Conservation (phyloP, 2,329 filamentous ascomycete species). For the Paradendryphiella salina region DNA sequence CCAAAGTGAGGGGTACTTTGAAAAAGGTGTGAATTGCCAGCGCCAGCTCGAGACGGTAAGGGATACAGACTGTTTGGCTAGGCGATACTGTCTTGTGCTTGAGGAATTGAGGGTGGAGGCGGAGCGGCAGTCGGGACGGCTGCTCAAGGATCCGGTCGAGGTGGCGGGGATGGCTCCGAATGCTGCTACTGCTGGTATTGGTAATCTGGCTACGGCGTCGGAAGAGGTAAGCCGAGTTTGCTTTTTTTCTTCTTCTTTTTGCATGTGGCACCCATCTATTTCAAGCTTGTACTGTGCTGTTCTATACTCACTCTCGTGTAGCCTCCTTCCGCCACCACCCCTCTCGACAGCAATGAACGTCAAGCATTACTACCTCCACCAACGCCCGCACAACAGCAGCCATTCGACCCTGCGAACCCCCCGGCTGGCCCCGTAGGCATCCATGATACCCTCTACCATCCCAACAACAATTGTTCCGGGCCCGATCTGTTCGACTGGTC, state of each 20-base stretch:
- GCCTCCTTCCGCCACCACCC: background rate
- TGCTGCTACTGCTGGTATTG: no score
- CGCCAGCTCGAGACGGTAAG: slow-evolving; percentile 37
- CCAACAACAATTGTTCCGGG: slow-evolving; percentile 23
- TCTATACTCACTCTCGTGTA: background rate
- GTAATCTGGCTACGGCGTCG: background rate
- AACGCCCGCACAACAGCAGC: background rate
- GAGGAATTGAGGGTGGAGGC: slow-evolving; percentile 56
- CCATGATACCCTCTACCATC: background rate
- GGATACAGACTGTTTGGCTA: slow-evolving; percentile 40
- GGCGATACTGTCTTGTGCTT: slow-evolving; percentile 58
- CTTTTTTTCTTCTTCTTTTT: background rate
- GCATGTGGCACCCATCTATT: background rate
- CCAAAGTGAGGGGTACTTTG: slow-evolving; percentile 54
- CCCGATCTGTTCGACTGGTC: slow-evolving; percentile 31
- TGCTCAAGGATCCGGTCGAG: slow-evolving; percentile 1
- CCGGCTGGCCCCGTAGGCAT: background rate
- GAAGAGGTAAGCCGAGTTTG: background rate
- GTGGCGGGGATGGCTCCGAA: background rate
- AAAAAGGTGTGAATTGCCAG: slow-evolving; percentile 51
- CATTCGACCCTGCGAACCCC: background rate
- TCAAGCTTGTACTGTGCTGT: no score
- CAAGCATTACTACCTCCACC: slow-evolving; percentile 4
- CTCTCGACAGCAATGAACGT: background rate
- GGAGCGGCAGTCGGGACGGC: slow-evolving; percentile 29